Conservation (phyloP, 352 stramenopile genomes). For the Pythium rishiriense region DNA sequence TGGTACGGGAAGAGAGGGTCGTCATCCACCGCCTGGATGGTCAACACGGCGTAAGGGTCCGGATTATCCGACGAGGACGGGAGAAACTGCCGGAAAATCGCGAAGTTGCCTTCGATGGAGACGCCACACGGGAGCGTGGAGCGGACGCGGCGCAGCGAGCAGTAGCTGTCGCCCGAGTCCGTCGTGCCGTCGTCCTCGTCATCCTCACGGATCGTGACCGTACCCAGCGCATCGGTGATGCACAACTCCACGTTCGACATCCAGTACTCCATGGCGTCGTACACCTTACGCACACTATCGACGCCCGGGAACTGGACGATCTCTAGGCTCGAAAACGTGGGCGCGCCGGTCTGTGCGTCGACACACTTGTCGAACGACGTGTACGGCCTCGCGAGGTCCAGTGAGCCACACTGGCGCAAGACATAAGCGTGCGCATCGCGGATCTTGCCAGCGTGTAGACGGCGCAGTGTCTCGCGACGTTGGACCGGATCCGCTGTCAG, state of each 20-base stretch:
- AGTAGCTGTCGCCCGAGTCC: not conserved
- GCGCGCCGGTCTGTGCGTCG: not conserved
- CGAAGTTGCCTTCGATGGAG: not conserved
- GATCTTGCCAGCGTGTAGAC: not conserved
- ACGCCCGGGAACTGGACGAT: slow-evolving; percentile 7
- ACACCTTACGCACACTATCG: not conserved
- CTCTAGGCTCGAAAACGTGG: not conserved
- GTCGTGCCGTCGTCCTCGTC: not conserved
- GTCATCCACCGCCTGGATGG: not conserved
- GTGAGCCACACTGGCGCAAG: not conserved
- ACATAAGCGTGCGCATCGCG: not conserved
- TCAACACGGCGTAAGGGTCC: not conserved
- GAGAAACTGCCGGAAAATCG: slow-evolving; percentile 1
- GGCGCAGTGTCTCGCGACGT: not conserved
- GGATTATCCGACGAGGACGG: not conserved
- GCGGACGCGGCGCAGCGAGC: not conserved
- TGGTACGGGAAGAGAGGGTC: not conserved
- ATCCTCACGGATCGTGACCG: slow-evolving; percentile 10
- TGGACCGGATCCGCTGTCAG: not conserved
- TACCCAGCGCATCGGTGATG: slow-evolving; percentile 1
- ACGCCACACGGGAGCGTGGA: slow-evolving; percentile 1
- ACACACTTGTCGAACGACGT: slow-evolving; percentile 1
- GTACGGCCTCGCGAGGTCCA: slow-evolving; percentile 8
- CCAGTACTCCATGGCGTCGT: not conserved
- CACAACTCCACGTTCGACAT: slow-evolving; percentile 8